Evolutionary conservation across 345 rosid genomes (phyloP).

Genomic region (Eucalyptus polybractea): DNA sequence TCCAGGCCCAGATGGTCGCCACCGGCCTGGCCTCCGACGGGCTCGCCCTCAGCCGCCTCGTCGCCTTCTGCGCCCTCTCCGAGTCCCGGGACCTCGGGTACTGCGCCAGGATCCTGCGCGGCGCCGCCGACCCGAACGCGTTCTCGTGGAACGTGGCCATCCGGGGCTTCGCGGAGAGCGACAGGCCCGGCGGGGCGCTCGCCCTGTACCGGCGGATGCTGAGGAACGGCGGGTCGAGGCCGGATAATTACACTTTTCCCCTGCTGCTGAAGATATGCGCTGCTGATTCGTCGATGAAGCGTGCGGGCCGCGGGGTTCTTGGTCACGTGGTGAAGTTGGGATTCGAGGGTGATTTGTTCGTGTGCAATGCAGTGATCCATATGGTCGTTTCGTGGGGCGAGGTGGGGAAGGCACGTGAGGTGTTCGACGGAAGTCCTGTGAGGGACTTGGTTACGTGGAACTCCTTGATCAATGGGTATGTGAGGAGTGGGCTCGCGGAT

Average conservation of each 20-base stretch:
- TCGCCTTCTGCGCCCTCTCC: slow-evolving; percentile 53
- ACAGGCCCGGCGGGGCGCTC: slow-evolving; percentile 18
- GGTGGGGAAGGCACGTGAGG: slow-evolving; percentile 37
- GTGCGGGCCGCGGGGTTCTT: slow-evolving; percentile 35
- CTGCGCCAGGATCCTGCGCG: slow-evolving; percentile 35
- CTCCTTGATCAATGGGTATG: slow-evolving; percentile 70
- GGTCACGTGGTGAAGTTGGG: slow-evolving; percentile 63
- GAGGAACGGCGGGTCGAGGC: slow-evolving; percentile 29
- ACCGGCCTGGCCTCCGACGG: slow-evolving; percentile 38
- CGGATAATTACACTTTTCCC: slow-evolving; percentile 69
- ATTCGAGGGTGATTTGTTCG: slow-evolving; percentile 43
- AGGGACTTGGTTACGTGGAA: slow-evolving; percentile 91
- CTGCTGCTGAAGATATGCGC: slow-evolving; percentile 53
- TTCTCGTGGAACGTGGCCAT: slow-evolving; percentile 78
- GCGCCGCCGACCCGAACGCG: slow-evolving; percentile 13
- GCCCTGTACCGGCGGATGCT: slow-evolving; percentile 54
- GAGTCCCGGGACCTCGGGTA: slow-evolving; percentile 47
- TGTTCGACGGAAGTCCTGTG: slow-evolving; percentile 65
- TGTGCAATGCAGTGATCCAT: slow-evolving; percentile 53
- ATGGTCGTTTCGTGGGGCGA: slow-evolving; percentile 47
- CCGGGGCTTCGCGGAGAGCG: slow-evolving; percentile 46
- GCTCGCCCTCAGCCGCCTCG: slow-evolving; percentile 52
- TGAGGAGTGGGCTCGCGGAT: slow-evolving; percentile 28
- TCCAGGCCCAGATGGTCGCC: slow-evolving; percentile 54
- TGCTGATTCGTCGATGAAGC: slow-evolving; percentile 15